Percentiles rank a stretch among this genome's conserved stretches.
Conservation (phyloP, 306 rosid genomes). For the Glycine tomentella region DNA sequence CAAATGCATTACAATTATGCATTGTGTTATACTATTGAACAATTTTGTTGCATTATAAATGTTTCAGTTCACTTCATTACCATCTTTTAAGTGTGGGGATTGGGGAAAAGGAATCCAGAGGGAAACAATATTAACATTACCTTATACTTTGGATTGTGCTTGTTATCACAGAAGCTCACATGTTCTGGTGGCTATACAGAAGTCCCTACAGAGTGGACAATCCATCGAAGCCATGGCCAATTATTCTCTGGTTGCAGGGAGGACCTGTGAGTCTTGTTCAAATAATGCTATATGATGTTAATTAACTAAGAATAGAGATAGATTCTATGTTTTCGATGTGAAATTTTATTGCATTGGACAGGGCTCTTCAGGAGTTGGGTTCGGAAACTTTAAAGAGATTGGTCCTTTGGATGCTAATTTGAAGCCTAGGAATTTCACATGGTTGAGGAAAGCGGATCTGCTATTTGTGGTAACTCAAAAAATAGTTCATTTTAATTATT, state of each 20-base stretch:
- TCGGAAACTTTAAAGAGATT: too few species aligned
- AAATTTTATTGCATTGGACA: too few species aligned
- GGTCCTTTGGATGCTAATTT: too few species aligned
- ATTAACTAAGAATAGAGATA: background rate
- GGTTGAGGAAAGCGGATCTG: too few species aligned
- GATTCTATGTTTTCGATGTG: background rate
- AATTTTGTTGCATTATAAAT: background rate
- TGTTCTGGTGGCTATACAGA: slow-evolving; percentile 90
- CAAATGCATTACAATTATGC: background rate
- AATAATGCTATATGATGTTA: background rate
- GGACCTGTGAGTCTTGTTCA: slow-evolving; percentile 70
- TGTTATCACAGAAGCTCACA: slow-evolving; percentile 67
- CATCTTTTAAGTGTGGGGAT: too few species aligned
- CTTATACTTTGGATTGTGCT: background rate
- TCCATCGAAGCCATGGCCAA: slow-evolving; percentile 84
- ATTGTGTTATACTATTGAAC: background rate
- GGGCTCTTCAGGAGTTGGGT: too few species aligned
- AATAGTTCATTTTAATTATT: background rate
- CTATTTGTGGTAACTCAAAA: too few species aligned
- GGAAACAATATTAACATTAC: background rate
- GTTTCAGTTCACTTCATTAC: background rate
- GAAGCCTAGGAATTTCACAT: too few species aligned
- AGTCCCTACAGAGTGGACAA: slow-evolving; percentile 73
- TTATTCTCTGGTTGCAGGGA: slow-evolving; percentile 88
- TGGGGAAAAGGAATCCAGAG: too few species aligned